Percentiles rank a stretch among this genome's conserved stretches.
Conservation (phyloP, 176 grass and related monocot species). For the Eleusine indica region DNA sequence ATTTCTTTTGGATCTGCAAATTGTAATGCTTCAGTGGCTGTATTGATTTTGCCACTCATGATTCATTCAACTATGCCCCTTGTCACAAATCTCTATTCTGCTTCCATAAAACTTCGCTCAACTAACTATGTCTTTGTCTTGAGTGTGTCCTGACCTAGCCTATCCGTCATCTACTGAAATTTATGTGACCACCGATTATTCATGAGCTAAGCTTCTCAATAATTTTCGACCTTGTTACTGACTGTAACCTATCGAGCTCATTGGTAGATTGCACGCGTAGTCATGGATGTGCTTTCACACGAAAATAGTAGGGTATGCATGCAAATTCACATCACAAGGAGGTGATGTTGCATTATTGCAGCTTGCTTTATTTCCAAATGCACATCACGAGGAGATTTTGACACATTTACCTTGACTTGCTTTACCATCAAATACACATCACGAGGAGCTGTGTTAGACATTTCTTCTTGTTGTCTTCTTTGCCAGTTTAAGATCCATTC, state of each 20-base stretch:
- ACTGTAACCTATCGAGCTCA: not conserved
- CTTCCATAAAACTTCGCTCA: not conserved
- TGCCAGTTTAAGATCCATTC: not conserved
- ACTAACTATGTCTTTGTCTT: not conserved
- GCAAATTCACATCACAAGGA: not conserved
- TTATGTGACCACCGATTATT: not conserved
- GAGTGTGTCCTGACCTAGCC: not conserved
- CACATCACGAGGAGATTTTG: not conserved
- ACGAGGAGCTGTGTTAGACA: not conserved
- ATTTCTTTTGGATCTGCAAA: not conserved
- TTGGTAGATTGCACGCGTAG: not conserved
- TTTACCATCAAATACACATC: conserved; percentile 9
- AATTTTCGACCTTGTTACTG: not conserved
- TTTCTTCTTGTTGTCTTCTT: not conserved
- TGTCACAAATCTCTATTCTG: conserved; percentile 6
- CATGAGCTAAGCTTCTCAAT: not conserved
- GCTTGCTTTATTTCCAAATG: not conserved
- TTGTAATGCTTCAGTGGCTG: not conserved
- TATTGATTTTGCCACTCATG: not conserved
- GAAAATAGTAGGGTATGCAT: not conserved
- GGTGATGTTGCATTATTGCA: not conserved
- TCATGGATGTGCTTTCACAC: conserved; percentile 23
- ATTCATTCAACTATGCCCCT: not conserved
- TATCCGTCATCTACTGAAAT: not conserved
- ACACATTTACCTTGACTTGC: conserved; percentile 10